phyloP scores from a whole-genome alignment of 345 rosid genomes.

The Theobroma cacao region DNA sequence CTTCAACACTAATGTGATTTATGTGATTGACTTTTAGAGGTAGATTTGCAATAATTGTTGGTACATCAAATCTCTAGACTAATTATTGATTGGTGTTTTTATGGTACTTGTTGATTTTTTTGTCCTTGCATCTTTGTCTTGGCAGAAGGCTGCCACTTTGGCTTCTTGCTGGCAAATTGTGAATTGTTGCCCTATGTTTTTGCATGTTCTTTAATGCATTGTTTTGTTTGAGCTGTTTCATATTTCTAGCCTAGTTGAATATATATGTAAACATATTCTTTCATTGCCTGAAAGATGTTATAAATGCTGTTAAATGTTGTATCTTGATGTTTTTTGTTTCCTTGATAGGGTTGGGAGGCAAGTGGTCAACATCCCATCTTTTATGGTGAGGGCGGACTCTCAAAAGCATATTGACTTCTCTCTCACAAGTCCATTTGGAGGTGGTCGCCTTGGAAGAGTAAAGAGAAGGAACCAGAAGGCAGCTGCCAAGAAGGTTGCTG shows the following conservation, averaged over 20 bases:
- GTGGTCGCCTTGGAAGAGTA: constrained; percentile 46
- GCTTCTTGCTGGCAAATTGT: neutral
- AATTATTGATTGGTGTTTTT: neutral
- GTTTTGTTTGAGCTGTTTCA: neutral
- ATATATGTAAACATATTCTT: neutral
- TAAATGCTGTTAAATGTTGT: neutral
- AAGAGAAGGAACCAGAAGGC: constrained; percentile 41
- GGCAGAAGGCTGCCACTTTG: neutral
- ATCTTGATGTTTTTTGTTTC: neutral
- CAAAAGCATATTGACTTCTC: constrained; percentile 42
- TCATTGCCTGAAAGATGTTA: neutral
- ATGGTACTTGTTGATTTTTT: too few species aligned
- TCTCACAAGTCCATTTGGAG: constrained; percentile 42
- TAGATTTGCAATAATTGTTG: too few species aligned
- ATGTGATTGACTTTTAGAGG: too few species aligned
- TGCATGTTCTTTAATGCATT: neutral
- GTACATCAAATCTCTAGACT: neutral
- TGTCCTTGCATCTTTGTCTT: too few species aligned
- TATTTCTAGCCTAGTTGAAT: neutral
- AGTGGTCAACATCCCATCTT: constrained; percentile 41
- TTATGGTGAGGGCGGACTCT: constrained; percentile 39
- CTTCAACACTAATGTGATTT: neutral
- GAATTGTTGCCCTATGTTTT: neutral
- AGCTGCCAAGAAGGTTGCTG: constrained; percentile 34
- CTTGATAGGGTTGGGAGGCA: constrained; percentile 40